Conservation (phyloP, 257 asterid genomes). For the Salvia miltiorrhiza region DNA sequence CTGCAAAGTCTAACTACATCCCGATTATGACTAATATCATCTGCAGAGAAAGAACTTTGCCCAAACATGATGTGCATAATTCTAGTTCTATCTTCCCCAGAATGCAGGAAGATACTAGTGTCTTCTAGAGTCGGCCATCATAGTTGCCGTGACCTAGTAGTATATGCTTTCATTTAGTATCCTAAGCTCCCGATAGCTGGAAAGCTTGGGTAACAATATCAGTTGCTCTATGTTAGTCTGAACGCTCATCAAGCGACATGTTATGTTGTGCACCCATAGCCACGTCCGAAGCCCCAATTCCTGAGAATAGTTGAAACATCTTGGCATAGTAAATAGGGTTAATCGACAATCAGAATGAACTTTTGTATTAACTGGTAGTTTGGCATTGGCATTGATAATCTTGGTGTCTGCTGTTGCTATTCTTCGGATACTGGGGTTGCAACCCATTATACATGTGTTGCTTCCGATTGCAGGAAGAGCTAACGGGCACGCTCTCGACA, state of each 20-base stretch:
- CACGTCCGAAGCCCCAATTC: neutral
- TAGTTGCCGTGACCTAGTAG: neutral
- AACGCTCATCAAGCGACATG: neutral
- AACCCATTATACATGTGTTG: neutral
- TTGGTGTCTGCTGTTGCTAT: neutral
- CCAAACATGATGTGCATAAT: too few species aligned
- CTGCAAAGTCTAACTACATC: too few species aligned
- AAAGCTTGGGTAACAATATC: too few species aligned
- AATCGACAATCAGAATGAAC: neutral
- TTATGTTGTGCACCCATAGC: too few species aligned
- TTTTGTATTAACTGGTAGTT: neutral
- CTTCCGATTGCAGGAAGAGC: conserved; percentile 45
- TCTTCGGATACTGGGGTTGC: neutral
- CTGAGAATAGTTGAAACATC: neutral
- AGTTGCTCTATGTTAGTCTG: neutral
- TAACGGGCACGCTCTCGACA: conserved; percentile 4
- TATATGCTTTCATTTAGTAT: neutral
- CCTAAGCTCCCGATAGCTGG: neutral
- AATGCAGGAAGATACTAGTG: too few species aligned
- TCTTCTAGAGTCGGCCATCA: neutral
- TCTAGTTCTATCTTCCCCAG: too few species aligned
- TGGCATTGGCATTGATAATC: neutral
- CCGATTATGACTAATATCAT: too few species aligned
- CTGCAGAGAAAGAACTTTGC: too few species aligned
- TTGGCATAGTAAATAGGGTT: neutral